phyloP scores from a whole-genome alignment of 805 yeast genomes.

The Monosporozyma unispora region DNA sequence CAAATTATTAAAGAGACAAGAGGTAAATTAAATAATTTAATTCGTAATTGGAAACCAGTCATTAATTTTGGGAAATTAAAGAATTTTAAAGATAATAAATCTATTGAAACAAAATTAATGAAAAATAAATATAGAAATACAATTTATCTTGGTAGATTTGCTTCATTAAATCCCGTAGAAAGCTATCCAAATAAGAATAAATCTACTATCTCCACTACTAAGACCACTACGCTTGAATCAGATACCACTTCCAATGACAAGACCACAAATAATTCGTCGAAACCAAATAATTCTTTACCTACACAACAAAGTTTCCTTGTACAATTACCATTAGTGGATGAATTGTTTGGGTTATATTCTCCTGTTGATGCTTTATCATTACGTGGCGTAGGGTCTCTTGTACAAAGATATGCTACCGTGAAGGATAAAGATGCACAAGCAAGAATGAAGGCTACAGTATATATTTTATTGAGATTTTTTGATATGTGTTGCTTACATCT shows the following conservation, averaged over 20 bases:
- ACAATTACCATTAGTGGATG: constrained; percentile 23
- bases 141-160: constrained; percentile 18
- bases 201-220: not conserved
- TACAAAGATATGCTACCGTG: constrained; percentile 8
- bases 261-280: not conserved
- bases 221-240: not conserved
- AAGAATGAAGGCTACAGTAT: constrained; percentile 24
- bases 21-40: constrained; percentile 9
- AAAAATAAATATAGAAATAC: constrained; percentile 20
- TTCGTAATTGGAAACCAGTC: constrained; percentile 16
- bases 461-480: constrained; percentile 21
- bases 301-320: constrained; percentile 5
- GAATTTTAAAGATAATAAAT: constrained; percentile 8
- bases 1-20: constrained; percentile 14
- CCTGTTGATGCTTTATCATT: constrained; percentile 22
- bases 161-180: constrained; percentile 5
- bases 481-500: constrained; percentile 21
- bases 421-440: not conserved
- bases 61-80: constrained; percentile 10
- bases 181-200: not conserved
- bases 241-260: not conserved
- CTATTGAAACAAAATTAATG: constrained; percentile 25
- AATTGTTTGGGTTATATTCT: constrained; percentile 22
- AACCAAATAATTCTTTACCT: not conserved
- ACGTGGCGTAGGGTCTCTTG: constrained; percentile 23